Percentiles rank a stretch among this genome's conserved stretches.
Conservation (phyloP, 768 basidiomycete species). For the Kwoniella bestiolae region DNA sequence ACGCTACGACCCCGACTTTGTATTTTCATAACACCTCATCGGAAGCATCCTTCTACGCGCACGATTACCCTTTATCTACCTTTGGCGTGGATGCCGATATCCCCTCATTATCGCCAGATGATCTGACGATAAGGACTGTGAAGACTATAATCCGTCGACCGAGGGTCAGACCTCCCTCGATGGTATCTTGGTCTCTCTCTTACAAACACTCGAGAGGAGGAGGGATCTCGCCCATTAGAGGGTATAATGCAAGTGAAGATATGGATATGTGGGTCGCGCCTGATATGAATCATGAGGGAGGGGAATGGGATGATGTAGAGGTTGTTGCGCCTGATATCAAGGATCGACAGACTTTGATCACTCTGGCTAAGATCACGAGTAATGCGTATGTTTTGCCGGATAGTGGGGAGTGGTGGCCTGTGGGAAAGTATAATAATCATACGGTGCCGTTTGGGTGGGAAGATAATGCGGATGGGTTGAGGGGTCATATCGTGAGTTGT, state of each 20-base stretch:
- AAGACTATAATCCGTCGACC: slow-evolving; percentile 45
- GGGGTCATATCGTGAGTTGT: slow-evolving; percentile 90
- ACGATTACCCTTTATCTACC: slow-evolving; percentile 13
- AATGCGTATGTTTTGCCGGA: slow-evolving; percentile 74
- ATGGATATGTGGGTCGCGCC: slow-evolving; percentile 39
- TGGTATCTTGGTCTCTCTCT: slow-evolving; percentile 46
- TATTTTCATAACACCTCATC: slow-evolving; percentile 41
- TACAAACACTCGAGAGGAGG: background rate
- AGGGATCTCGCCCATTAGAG: background rate
- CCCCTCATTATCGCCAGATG: slow-evolving; percentile 13
- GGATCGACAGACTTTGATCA: slow-evolving; percentile 71
- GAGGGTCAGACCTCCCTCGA: slow-evolving; percentile 36
- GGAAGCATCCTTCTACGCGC: slow-evolving; percentile 20
- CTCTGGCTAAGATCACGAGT: slow-evolving; percentile 84
- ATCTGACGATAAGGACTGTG: slow-evolving; percentile 40
- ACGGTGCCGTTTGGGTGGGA: slow-evolving; percentile 85
- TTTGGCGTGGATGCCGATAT: slow-evolving; percentile 20
- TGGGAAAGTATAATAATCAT: slow-evolving; percentile 67
- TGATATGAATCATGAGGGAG: slow-evolving; percentile 35
- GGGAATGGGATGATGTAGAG: slow-evolving; percentile 69
- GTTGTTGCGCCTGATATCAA: slow-evolving; percentile 72
- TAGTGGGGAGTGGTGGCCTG: slow-evolving; percentile 68
- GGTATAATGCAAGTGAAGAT: background rate
- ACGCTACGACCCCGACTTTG: slow-evolving; percentile 17
- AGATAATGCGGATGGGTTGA: slow-evolving; percentile 82